Evolutionary conservation across 2,329 filamentous ascomycete genomes (phyloP).

Genomic region (Talaromyces islandicus): DNA sequence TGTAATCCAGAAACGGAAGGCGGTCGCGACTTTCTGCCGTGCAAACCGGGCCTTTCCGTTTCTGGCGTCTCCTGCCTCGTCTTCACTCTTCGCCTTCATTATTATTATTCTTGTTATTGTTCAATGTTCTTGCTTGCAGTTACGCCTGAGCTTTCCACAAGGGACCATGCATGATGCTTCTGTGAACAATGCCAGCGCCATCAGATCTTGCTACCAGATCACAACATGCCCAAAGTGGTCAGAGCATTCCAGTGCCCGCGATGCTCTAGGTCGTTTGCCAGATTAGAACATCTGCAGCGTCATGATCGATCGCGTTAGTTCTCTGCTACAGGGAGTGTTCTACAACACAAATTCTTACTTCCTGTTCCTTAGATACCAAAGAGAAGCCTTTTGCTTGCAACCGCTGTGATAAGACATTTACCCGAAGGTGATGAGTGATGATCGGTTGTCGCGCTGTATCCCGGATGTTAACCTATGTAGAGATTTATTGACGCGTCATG

Average conservation of each 20-base stretch:
- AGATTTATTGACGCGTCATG: not conserved
- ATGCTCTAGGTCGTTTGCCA: not conserved
- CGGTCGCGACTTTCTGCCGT: no score
- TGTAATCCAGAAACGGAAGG: no score
- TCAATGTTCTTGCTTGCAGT: no score
- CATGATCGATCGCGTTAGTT: not conserved
- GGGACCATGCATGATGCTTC: no score
- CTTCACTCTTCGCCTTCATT: no score
- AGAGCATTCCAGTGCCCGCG: not conserved
- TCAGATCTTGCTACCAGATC: no score
- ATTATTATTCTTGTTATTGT: no score
- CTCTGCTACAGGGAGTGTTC: not conserved
- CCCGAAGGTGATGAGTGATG: not conserved
- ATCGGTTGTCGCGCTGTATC: not conserved
- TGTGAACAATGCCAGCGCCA: no score
- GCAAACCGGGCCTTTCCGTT: no score
- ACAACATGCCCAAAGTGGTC: not conserved
- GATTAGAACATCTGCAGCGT: not conserved
- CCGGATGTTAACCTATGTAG: not conserved
- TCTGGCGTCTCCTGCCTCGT: no score
- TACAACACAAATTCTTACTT: not conserved
- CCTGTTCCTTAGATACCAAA: not conserved
- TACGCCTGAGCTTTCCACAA: no score
- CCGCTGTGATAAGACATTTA: not conserved
- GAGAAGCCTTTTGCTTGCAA: not conserved